Percentiles rank a stretch among this genome's conserved stretches.
Conservation (phyloP, 106 monocot genomes). For the Amphibolis antarctica region DNA sequence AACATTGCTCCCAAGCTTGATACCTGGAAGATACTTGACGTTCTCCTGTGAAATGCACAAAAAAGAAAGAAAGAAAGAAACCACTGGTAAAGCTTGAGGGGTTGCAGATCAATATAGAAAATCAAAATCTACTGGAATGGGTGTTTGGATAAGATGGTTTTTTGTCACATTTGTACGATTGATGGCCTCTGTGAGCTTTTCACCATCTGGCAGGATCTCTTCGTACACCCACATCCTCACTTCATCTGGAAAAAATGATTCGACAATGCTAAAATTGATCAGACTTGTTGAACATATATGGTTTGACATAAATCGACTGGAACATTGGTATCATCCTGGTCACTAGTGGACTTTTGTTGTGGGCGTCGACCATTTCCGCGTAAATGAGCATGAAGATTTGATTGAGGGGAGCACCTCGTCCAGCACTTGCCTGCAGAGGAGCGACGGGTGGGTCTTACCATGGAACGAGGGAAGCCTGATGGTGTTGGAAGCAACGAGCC, state of each 20-base stretch:
- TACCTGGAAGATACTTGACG: constrained; percentile 76
- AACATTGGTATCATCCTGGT: too few species aligned
- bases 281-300: neutral
- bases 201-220: constrained; percentile 59
- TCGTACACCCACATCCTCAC: constrained; percentile 96
- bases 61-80: neutral
- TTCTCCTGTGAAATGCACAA: constrained; percentile 52
- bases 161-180: constrained; percentile 52
- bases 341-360: too few species aligned
- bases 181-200: constrained; percentile 59
- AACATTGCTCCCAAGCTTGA: constrained; percentile 78
- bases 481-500: constrained; percentile 80
- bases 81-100: too few species aligned
- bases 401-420: too few species aligned
- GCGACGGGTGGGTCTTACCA: constrained; percentile 23
- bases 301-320: too few species aligned
- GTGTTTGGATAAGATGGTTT: neutral
- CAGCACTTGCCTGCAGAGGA: too few species aligned
- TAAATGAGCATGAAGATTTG: too few species aligned
- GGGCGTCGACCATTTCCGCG: too few species aligned
- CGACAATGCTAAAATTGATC: neutral
- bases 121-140: neutral
- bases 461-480: constrained; percentile 33
- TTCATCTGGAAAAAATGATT: constrained; percentile 48
- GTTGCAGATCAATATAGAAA: too few species aligned